phyloP scores from a whole-genome alignment of 805 yeast species.

The Kuraishia ogatae region DNA sequence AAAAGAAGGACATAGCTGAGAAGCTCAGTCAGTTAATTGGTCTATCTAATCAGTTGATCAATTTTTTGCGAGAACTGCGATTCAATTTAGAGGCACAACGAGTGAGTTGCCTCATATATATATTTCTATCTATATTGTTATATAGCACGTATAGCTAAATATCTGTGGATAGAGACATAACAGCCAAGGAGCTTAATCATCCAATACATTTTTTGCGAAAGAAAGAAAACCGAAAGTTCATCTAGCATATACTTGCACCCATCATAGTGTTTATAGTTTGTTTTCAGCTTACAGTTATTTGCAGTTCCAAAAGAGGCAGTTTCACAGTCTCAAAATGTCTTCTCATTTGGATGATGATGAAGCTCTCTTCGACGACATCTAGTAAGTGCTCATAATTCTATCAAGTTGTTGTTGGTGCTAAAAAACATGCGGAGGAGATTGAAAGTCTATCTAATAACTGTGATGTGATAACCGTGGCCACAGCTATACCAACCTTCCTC shows the following conservation, averaged over 20 bases:
- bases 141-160: background rate
- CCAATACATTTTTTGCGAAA: background rate
- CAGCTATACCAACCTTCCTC: too few species aligned
- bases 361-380: constrained; percentile 88
- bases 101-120: background rate
- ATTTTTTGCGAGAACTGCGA: too few species aligned
- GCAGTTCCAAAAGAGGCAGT: background rate
- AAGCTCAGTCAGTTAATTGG: too few species aligned
- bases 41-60: too few species aligned
- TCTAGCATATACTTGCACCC: background rate
- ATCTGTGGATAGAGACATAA: background rate
- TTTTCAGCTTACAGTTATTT: background rate
- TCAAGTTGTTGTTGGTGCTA: background rate
- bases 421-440: too few species aligned
- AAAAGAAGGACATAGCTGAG: background rate
- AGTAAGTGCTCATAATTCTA: constrained; percentile 23
- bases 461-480: too few species aligned
- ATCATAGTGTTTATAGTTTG: constrained; percentile 1
- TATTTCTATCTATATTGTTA: background rate
- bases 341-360: constrained; percentile 77
- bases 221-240: background rate
- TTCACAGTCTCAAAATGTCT: constrained; percentile 33
- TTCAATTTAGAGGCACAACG: background rate
- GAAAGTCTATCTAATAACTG: too few species aligned
- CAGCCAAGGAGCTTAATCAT: background rate